These are phyloP conservation scores for Cymodocea nodosa DNA, from an alignment of 116 monocot species.

Conservation along the genomic window DNA sequence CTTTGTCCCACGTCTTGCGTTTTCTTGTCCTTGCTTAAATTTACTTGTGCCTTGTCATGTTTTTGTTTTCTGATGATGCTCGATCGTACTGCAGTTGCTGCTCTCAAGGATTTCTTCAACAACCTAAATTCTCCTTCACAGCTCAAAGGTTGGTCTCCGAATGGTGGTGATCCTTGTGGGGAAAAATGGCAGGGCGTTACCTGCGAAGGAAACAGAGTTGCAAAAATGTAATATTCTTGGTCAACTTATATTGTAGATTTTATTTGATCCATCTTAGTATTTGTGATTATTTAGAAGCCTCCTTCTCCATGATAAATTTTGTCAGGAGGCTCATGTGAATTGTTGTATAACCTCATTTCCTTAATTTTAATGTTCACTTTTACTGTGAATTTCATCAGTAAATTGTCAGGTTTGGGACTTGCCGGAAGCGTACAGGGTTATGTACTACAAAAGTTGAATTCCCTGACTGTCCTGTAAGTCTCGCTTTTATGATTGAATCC, in stretches of 20 bases:
- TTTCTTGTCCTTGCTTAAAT: not conserved
- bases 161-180: slow-evolving; percentile 70
- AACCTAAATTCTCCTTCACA: slow-evolving; percentile 66
- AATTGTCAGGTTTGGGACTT: slow-evolving; percentile 60
- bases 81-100: slow-evolving; percentile 29
- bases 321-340: not conserved
- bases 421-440: slow-evolving; percentile 41
- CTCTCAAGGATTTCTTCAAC: slow-evolving; percentile 44
- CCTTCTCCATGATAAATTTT: not conserved
- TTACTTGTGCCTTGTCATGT: not conserved
- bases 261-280: not conserved
- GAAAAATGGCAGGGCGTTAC: slow-evolving; percentile 73
- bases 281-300: not conserved
- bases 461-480: slow-evolving; percentile 60
- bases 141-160: slow-evolving; percentile 46
- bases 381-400: slow-evolving; percentile 18
- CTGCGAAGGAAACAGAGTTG: slow-evolving; percentile 61
- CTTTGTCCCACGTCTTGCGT: not conserved
- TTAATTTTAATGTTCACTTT: not conserved
- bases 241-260: not conserved
- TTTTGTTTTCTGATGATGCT: not conserved
- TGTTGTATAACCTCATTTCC: not conserved
- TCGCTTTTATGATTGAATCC: not conserved
- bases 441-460: slow-evolving; percentile 36
- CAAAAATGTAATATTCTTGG: slow-evolving; percentile 34